A percentile compares a stretch with the other conserved stretches of the same genome.
Evolutionary conservation across 2,329 filamentous ascomycete species (phyloP).

Genomic region (Neofusicoccum sp.): DNA sequence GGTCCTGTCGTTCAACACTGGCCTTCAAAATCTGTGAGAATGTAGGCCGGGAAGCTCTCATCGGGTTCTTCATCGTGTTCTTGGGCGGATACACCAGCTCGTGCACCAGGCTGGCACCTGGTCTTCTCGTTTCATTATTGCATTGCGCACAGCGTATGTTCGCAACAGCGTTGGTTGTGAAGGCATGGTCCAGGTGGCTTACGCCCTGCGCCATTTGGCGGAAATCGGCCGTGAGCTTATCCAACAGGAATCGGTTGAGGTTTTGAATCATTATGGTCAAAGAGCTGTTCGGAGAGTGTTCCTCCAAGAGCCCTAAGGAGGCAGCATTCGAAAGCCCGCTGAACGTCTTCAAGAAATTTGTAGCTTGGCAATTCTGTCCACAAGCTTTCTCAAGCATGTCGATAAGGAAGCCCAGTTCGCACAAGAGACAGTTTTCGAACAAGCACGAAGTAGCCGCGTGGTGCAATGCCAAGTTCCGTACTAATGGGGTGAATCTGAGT

Average conservation of each 20-base stretch:
- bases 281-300: conserved; percentile 72
- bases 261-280: conserved; percentile 83
- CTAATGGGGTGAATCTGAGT: conserved; percentile 83
- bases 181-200: conserved; percentile 68
- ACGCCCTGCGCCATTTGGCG: conserved; percentile 62
- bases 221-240: conserved; percentile 78
- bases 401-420: conserved; percentile 92
- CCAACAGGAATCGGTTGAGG: conserved; percentile 81
- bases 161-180: conserved; percentile 71
- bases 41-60: conserved; percentile 53
- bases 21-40: conserved; percentile 94
- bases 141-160: conserved; percentile 86
- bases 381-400: conserved; percentile 98
- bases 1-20: conserved; percentile 86
- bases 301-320: conserved; percentile 80
- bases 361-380: conserved; percentile 92
- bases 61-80: conserved; percentile 59
- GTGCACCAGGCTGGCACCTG: conserved; percentile 78
- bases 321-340: conserved; percentile 78
- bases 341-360: conserved; percentile 89
- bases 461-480: conserved; percentile 85
- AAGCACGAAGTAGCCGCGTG: conserved; percentile 86
- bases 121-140: conserved; percentile 79
- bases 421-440: conserved; percentile 81
- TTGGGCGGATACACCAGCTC: conserved; percentile 79